Base-by-base conservation (phyloP, 148 eudicot species). In the Bassia scoparia region DNA sequence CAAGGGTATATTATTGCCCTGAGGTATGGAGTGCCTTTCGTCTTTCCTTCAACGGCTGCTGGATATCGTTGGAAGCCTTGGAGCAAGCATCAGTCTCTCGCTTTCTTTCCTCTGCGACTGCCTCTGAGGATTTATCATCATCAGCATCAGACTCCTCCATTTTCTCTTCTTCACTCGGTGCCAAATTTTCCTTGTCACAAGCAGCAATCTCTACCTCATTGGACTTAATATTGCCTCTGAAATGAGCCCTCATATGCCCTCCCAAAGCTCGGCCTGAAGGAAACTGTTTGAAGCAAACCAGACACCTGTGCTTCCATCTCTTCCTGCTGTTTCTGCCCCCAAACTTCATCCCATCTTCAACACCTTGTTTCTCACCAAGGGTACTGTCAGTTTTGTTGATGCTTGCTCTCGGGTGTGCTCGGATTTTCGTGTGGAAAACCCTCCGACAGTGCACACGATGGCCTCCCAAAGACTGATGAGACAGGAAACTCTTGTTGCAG, bases 181-280 rank as follows among this genome's bases (percentile, higher is more conserved):
- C 64, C 38, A 53, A 33, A 59, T 69, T 79, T 15, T 60, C 69
- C 44, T 63, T 58, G 50, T 66, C 61, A 50, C 29, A 38, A 61
- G 48, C 59, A 18, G 46, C 29, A 60, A 27, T 44, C 63, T 70
- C 83, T 27, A 14, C 69, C 59, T 56, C 76, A 65, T 34, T 74
- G 50, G 56, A 73, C 56, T 65, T 84, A n/a, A 71, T 13, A 7
- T 58, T 71, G 26, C 69, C 79, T 43, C 61, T 41, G 66, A 61
- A 75, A 70, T 88, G 92, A 84, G 84, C 87, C 81, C 86, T 88
- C 83, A 81, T 86, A 78, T 88, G 92, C 31, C 87, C 89, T 41
- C 92, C 88, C 74, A 88, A 77, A 62, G 88, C 87, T 79, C 81
- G 89, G 4, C 89, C 89, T 24, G 89, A 82, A 58, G 61, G 20